A percentile compares a stretch with the other conserved stretches of the same genome.
These are phyloP conservation scores for Beauveria brongniartii DNA, from an alignment of 2,329 filamentous ascomycete species.

Conservation along the genomic window DNA sequence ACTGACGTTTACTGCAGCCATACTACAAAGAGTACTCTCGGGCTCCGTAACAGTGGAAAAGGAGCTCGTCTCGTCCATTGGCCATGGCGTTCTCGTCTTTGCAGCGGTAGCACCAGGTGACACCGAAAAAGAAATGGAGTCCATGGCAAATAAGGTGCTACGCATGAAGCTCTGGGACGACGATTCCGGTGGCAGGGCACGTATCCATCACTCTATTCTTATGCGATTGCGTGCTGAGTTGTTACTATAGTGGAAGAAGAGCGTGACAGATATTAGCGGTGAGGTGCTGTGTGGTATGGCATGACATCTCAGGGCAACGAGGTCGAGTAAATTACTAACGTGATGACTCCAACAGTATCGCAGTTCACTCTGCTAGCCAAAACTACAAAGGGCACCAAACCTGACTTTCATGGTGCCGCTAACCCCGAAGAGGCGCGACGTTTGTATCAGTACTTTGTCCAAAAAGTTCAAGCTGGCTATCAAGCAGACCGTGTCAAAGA, in stretches of 20 bases:
- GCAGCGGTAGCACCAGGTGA: conserved; percentile 87
- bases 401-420: conserved; percentile 86
- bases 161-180: conserved; percentile 92
- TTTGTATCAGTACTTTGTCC: conserved; percentile 78
- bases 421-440: conserved; percentile 67
- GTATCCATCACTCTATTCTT: conserved; percentile 16
- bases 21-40: conserved; percentile 88
- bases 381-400: conserved; percentile 93
- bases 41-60: conserved; percentile 94
- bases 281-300: conserved; percentile 83
- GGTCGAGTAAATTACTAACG: background rate
- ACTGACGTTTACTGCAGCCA: conserved; percentile 47
- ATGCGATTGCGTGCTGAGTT: conserved; percentile 8
- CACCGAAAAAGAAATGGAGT: conserved; percentile 78
- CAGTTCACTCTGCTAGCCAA: conserved; percentile 92
- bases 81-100: conserved; percentile 81
- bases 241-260: conserved; percentile 71
- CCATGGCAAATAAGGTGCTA: conserved; percentile 74
- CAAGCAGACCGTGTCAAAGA: conserved; percentile 71
- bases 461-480: conserved; percentile 67
- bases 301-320: background rate
- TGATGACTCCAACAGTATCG: conserved; percentile 55
- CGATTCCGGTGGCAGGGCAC: conserved; percentile 58
- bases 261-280: conserved; percentile 77
- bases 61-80: conserved; percentile 82